A percentile compares a stretch with the other conserved stretches of the same genome.
phyloP scores from a whole-genome alignment of 805 yeast species.

The Yarrowia deformans region DNA sequence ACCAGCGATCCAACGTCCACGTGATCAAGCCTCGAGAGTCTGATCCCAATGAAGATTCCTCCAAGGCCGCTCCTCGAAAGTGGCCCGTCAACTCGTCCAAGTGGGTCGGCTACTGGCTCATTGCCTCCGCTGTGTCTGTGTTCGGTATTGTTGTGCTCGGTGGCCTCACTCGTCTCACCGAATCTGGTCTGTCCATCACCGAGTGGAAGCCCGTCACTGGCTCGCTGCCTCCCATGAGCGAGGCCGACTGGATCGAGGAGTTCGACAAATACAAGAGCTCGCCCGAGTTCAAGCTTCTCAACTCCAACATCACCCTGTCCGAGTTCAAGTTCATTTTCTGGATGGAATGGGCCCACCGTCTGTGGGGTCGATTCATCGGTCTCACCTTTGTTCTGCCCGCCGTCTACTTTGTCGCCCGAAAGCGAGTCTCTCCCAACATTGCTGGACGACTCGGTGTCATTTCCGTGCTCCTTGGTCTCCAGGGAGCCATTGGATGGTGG shows the following conservation, averaged over 20 bases:
- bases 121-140: slow-evolving; percentile 85
- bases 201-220: slow-evolving; percentile 99
- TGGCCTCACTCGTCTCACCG: slow-evolving; percentile 93
- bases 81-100: slow-evolving; percentile 57
- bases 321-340: slow-evolving; percentile 93
- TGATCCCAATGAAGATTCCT: slow-evolving; percentile 13
- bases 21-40: slow-evolving; percentile 36
- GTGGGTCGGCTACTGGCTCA: slow-evolving; percentile 83
- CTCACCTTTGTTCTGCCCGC: slow-evolving; percentile 84
- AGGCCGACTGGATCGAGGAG: slow-evolving; percentile 85
- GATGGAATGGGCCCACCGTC: slow-evolving; percentile 98
- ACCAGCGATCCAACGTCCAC: slow-evolving; percentile 28
- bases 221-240: slow-evolving; percentile 82
- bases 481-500: slow-evolving; percentile 99
- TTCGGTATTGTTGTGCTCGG: slow-evolving; percentile 97
- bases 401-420: slow-evolving; percentile 72
- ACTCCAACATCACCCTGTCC: slow-evolving; percentile 85
- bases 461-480: slow-evolving; percentile 81
- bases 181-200: slow-evolving; percentile 93
- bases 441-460: slow-evolving; percentile 74
- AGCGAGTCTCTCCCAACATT: slow-evolving; percentile 70
- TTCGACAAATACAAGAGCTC: slow-evolving; percentile 80
- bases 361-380: slow-evolving; percentile 93
- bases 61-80: slow-evolving; percentile 11
- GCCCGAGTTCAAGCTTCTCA: slow-evolving; percentile 90